Conservation (phyloP, 768 basidiomycete genomes). For the Tulasnella sp. region DNA sequence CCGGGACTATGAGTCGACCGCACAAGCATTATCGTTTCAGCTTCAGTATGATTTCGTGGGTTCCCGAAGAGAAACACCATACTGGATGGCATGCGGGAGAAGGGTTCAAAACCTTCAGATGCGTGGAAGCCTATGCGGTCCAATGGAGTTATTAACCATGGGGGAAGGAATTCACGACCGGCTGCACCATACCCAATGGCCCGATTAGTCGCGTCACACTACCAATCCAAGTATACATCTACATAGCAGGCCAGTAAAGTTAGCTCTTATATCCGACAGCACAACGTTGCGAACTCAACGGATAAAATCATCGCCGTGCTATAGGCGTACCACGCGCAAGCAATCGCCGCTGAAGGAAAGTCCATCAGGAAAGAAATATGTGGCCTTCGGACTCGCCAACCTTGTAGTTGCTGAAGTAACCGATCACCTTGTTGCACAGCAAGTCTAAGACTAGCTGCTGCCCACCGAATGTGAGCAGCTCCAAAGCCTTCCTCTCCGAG, state of each 20-base stretch:
- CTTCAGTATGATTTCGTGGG: neutral
- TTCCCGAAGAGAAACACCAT: neutral
- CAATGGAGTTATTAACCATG: too few species aligned
- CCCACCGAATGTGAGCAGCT: constrained; percentile 5
- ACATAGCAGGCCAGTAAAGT: neutral
- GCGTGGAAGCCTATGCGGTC: neutral
- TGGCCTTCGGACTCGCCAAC: neutral
- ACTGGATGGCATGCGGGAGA: neutral
- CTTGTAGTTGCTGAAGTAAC: neutral
- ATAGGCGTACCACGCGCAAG: neutral
- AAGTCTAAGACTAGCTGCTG: neutral
- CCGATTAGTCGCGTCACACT: neutral
- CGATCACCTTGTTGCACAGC: neutral
- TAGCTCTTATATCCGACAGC: too few species aligned
- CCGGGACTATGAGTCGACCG: too few species aligned
- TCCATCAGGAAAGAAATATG: neutral
- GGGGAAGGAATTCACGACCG: neutral
- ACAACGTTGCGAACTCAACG: too few species aligned
- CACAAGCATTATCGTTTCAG: neutral
- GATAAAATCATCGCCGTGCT: neutral
- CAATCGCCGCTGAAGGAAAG: neutral
- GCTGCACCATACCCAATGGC: neutral
- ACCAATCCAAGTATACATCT: neutral
- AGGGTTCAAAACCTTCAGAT: constrained; percentile 12
- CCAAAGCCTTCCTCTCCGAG: neutral